Evolutionary conservation across 1,139 yeast species (phyloP).

Genomic region (Cylindricascospora bacillispora): DNA sequence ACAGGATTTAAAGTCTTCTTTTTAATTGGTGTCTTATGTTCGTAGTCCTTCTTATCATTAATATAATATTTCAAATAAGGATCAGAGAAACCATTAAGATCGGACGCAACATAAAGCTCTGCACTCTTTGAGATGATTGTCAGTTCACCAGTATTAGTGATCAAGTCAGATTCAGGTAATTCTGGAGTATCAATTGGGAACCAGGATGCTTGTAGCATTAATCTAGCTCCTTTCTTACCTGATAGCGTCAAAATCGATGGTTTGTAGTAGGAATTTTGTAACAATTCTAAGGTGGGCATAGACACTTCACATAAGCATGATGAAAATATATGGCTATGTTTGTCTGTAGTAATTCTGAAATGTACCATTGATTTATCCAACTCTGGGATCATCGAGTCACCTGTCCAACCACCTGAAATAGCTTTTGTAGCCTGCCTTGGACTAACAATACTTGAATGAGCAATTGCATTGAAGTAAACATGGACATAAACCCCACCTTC

Average conservation of each 20-base stretch:
- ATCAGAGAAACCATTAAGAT: conserved; percentile 83
- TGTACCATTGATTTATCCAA: conserved; percentile 58
- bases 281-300: conserved; percentile 54
- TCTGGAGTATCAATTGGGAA: conserved; percentile 53
- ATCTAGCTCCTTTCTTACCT: conserved; percentile 33
- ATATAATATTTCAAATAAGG: conserved; percentile 66
- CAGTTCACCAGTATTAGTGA: conserved; percentile 63
- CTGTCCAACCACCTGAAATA: conserved; percentile 42
- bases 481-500: conserved; percentile 51
- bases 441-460: conserved; percentile 47
- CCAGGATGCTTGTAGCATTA: conserved; percentile 60
- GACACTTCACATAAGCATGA: conserved; percentile 50
- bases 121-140: conserved; percentile 55
- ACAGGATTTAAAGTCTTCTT: conserved; percentile 82
- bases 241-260: conserved; percentile 46
- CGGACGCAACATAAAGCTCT: conserved; percentile 66
- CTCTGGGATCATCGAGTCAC: conserved; percentile 65
- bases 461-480: conserved; percentile 61
- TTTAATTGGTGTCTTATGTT: conserved; percentile 61
- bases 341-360: conserved; percentile 47
- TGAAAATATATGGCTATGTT: conserved; percentile 41
- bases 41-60: conserved; percentile 41
- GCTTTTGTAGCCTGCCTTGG: conserved; percentile 34
- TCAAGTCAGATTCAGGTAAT: conserved; percentile 64
- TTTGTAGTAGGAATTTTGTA: conserved; percentile 50